Evolutionary conservation across 164 flowering plant species (phyloP).

Genomic region (Vitis rotundifolia): DNA sequence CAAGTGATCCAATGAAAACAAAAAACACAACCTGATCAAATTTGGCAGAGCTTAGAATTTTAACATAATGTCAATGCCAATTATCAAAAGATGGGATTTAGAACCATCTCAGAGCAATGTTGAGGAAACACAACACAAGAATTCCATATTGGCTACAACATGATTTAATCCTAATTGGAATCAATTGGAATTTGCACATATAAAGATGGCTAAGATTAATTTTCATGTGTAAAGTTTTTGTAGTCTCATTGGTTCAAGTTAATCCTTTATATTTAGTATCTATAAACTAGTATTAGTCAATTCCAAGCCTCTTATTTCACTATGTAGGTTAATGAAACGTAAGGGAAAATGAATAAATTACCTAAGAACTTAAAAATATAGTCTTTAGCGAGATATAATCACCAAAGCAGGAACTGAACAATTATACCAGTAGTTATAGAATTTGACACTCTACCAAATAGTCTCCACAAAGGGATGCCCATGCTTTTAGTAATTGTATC

Average conservation of each 20-base stretch:
- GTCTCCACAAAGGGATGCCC: slow-evolving; percentile 74
- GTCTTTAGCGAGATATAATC: not conserved
- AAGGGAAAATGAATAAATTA: not conserved
- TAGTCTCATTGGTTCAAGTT: no score
- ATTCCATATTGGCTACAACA: no score
- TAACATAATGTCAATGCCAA: no score
- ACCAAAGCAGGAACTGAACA: slow-evolving; percentile 34
- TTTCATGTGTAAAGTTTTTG: not conserved
- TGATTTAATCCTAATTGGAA: slow-evolving; percentile 64
- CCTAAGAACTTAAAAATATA: not conserved
- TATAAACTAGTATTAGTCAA: not conserved
- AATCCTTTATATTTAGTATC: no score
- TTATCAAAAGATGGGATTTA: no score
- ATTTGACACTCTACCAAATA: slow-evolving; percentile 82
- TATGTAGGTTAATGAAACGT: not conserved
- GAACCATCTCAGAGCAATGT: no score
- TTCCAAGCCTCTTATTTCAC: not conserved
- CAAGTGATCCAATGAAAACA: slow-evolving; percentile 23
- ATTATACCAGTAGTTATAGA: slow-evolving; percentile 85
- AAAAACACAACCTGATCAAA: slow-evolving; percentile 22
- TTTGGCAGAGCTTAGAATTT: no score
- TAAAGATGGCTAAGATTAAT: not conserved
- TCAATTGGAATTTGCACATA: slow-evolving; percentile 85
- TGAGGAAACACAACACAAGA: no score
- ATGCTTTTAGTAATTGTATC: slow-evolving; percentile 85